Evolutionary conservation across 179 eudicot genomes (phyloP), one percentile per base, ranked within the genome.

Genomic region (Sideroxylon spinosum): DNA sequence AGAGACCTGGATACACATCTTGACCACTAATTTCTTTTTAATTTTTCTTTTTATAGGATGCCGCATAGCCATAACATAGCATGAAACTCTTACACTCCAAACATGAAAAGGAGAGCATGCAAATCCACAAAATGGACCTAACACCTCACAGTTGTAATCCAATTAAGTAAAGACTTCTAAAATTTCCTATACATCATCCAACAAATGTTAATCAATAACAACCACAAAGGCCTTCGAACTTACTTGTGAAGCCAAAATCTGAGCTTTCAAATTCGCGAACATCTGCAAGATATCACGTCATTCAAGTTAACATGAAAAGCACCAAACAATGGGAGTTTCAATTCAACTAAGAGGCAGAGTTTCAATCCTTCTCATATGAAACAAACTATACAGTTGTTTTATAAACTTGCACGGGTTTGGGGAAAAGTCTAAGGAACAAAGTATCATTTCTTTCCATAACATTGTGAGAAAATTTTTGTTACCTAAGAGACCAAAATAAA

Each of bases 231-330:
- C 26, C 61, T 32, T 56, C 22, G 3, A 77, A 78, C 84, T 76
- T 84, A 93, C 99, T 97, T 95, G 97, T 64, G 96, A 88, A 52
- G 96, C 90, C 80, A 95, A 82, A 74, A 95, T 93, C 66, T 90
- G 96, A 83, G 89, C 90, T 85, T 90, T 94, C 89, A 95, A 81
- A 79, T 94, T 95, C 19, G 91, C 68, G 81, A 89, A 95, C 85
- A 91, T 92, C 99, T 95, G 99, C 94, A 82, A 55, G 55, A 49
- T 14, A 81, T 60, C 68, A 75, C 5, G 22, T 28, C 9, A 29
- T 37, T n/a, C 23, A 20, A 69, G 67, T 72, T 13, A 13, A 25
- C 20, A 56, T 57, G 73, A 73, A 49, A 76, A 69, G 76, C 37
- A 52, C 48, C 22, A 20, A 57, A 53, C 37, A 32, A 28, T 9